Conservation (phyloP, 208 protist genomes). For the Phytomonas francai region DNA sequence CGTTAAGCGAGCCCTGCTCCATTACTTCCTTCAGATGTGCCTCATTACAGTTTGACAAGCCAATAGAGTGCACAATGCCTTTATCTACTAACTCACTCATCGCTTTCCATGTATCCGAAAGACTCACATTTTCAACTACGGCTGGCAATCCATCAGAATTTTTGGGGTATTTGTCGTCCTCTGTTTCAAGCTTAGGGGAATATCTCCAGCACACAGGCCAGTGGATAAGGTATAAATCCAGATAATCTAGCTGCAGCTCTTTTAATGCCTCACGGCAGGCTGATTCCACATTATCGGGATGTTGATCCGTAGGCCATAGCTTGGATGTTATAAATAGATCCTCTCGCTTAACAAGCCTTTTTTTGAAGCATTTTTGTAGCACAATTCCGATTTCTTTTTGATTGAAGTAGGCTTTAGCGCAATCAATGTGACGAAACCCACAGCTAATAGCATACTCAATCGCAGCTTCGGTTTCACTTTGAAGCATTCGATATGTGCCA, state of each 20-base stretch:
- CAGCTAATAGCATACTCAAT: slow-evolving; percentile 64
- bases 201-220: slow-evolving; percentile 86
- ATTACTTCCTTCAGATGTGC: slow-evolving; percentile 55
- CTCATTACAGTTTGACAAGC: slow-evolving; percentile 76
- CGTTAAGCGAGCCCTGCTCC: slow-evolving; percentile 9
- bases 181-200: slow-evolving; percentile 28
- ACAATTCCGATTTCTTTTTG: slow-evolving; percentile 84
- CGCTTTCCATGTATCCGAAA: slow-evolving; percentile 78
- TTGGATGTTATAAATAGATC: slow-evolving; percentile 93
- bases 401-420: slow-evolving; percentile 87
- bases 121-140: slow-evolving; percentile 41
- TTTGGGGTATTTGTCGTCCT: slow-evolving; percentile 64
- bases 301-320: slow-evolving; percentile 92
- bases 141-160: slow-evolving; percentile 29
- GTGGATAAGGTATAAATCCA: slow-evolving; percentile 92
- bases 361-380: slow-evolving; percentile 37
- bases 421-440: slow-evolving; percentile 89
- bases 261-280: slow-evolving; percentile 75
- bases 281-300: slow-evolving; percentile 73
- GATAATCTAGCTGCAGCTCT: slow-evolving; percentile 78
- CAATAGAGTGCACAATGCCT: slow-evolving; percentile 84
- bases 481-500: slow-evolving; percentile 76
- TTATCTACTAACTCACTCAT: slow-evolving; percentile 81
- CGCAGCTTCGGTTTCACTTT: slow-evolving; percentile 28
- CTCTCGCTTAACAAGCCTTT: slow-evolving; percentile 55